These are phyloP conservation scores for Psilocybe mexicana DNA, from an alignment of 1,284 basidiomycete genomes.

Conservation along the genomic window DNA sequence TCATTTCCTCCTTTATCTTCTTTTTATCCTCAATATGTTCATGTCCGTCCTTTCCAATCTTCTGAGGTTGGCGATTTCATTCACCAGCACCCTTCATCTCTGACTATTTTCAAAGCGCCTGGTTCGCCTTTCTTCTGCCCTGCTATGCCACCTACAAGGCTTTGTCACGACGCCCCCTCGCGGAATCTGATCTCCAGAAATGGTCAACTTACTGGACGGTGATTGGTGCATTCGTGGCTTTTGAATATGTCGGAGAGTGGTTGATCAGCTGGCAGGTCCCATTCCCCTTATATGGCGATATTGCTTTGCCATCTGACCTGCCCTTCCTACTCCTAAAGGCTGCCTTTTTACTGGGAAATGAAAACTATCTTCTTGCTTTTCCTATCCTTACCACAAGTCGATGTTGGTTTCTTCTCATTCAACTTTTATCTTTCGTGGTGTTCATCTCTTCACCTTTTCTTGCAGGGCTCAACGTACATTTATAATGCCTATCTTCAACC, in stretches of 20 bases:
- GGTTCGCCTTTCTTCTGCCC: conserved; percentile 68
- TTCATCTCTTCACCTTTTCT: conserved; percentile 12
- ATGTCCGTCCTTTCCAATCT: conserved; percentile 49
- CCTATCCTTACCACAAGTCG: conserved; percentile 71
- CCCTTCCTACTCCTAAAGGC: conserved; percentile 42
- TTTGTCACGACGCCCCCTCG: conserved; percentile 56
- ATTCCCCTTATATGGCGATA: conserved; percentile 6
- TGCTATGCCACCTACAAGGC: conserved; percentile 68
- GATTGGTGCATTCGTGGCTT: conserved; percentile 53
- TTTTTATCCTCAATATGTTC: conserved; percentile 37
- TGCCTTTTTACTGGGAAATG: conserved; percentile 79
- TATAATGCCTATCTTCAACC: conserved; percentile 69
- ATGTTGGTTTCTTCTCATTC: conserved; percentile 44
- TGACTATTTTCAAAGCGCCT: conserved; percentile 49
- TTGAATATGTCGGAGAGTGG: conserved; percentile 71
- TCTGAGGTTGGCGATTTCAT: conserved; percentile 26
- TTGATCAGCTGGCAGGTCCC: conserved; percentile 65
- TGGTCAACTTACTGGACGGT: conserved; percentile 69
- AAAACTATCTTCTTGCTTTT: conserved; percentile 74
- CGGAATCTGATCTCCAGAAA: conserved; percentile 57
- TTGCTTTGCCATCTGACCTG: conserved; percentile 14
- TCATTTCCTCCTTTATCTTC: background rate
- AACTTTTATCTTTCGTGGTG: conserved; percentile 4
- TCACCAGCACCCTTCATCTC: background rate
- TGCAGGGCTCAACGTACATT: conserved; percentile 72